Evolutionary conservation across 495 filamentous ascomycete species (phyloP), one percentile per base, ranked within the genome.

Genomic region (Annulohypoxylon maeteangense): DNA sequence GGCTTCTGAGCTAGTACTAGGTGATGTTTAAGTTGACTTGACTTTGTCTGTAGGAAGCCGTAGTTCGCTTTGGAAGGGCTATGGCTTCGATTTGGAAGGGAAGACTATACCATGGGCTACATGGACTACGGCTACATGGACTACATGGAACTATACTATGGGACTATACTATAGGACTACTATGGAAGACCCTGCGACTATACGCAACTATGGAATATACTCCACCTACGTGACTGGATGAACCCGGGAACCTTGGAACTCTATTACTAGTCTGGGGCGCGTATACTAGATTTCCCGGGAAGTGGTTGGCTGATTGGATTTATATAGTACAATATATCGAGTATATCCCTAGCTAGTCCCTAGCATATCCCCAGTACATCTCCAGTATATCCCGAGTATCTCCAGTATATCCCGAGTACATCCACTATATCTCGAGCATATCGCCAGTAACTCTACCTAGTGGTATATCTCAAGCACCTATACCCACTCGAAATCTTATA

Each of bases 401-500:
- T 57, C n/a, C 55, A 29, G 27, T 29, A 29, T 29, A 6, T 29
- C 27, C 6, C 27, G 2, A 29, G 27, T 29, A 29, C 6, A 29
- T 29, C 27, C 27, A n/a, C n/a, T n/a, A 29, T 29, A 29, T 29
- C 27, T 29, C 2, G 27, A 2, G 27, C 8, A 18, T 18, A n/a
- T 44, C 12, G 2, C 40, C 40, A 44, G 27, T 27, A 29, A 3
- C 27, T 29, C 27, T n/a, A n/a, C n/a, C n/a, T n/a, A n/a, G n/a
- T n/a, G 6, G 54, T 47, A n/a, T 22, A 56, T 56, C 27, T 18
- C 20, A n/a, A 38, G 48, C n/a, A n/a, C n/a, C n/a, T 57, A 62
- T 63, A 44, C 23, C 59, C 59, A 68, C 58, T 62, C 18, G 59
- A 59, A 64, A 47, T 14, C 56, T 58, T 59, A 63, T 66, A 62